Evolutionary conservation across 768 basidiomycete genomes (phyloP), one percentile per base, ranked within the genome.

Genomic region (Phylloporus rhodoxanthus): DNA sequence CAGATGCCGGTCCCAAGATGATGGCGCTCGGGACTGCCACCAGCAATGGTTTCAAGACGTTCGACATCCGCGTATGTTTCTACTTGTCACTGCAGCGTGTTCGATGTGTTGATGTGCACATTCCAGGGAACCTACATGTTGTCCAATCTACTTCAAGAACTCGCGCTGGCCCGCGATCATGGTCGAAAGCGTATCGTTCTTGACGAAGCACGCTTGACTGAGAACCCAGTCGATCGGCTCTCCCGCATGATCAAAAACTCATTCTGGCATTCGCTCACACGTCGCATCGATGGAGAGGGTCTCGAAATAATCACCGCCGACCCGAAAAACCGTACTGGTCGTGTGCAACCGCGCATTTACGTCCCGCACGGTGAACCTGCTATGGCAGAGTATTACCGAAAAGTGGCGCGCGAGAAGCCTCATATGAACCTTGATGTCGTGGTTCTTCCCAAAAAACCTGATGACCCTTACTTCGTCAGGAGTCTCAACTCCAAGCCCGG

Each of bases 191-290:
- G 92, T 8, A 96, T 99, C 63, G 91, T 99, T 17, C 83, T 99
- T n/a, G 96, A 99, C 59, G 96, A 99, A 68, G 85, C 91, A n/a
- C 87, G 95, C 54, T 76, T 99, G 44, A 91, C 89, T 0, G 95
- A 99, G 72, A 98, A 98, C 65, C 95, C 95, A 0, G 95, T 99
- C 45, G 91, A 94, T 68, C 87, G 95, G 37, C 77, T 99, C 38
- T 93, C 90, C 19, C 84, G 95, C 54, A 97, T 98, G 95, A 97
- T 97, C 71, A 86, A 84, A 67, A 82, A 93, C 69, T 94, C 92
- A 3, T 99, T 99, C 74, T 99, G 95, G 95, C 90, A 96, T 65
- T 90, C 93, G 7, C 77, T 99, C 46, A 99, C 96, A 2, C 82
- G 95, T 45, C 84, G 94, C 36, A 98, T 98, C 58, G 96, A 99